Percentiles rank a stretch among this genome's conserved stretches.
phyloP scores from a whole-genome alignment of 169 alveolate species.

The Cryptosporidium felis region DNA sequence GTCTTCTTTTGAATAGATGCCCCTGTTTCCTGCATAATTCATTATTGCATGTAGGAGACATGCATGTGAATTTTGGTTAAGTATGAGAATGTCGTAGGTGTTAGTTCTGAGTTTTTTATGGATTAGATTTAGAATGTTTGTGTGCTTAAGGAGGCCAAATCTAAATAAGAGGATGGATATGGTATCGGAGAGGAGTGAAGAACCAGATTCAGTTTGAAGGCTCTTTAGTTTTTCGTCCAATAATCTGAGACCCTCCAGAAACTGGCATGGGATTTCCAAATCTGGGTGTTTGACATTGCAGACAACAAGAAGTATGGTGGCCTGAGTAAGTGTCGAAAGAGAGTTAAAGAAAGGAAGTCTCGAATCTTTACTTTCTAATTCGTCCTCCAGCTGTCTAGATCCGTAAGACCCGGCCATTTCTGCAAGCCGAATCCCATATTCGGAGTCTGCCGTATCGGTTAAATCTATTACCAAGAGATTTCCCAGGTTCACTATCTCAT shows the following conservation, averaged over 20 bases:
- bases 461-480: too few species aligned
- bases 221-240: constrained; percentile 16
- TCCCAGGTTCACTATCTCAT: too few species aligned
- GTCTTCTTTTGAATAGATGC: neutral
- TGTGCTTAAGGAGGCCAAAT: constrained; percentile 3
- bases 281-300: neutral
- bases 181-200: constrained; percentile 11
- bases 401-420: too few species aligned
- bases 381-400: too few species aligned
- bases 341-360: constrained; percentile 10
- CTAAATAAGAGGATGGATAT: neutral
- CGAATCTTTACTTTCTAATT: too few species aligned
- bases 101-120: neutral
- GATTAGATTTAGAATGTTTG: neutral
- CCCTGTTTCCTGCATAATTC: constrained; percentile 1
- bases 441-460: too few species aligned
- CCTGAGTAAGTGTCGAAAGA: constrained; percentile 11
- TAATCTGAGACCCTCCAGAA: neutral
- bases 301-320: neutral
- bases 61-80: neutral
- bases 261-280: neutral
- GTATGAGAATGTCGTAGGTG: neutral
- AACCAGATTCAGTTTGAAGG: neutral
- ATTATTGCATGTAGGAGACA: neutral
- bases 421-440: too few species aligned